Evolutionary conservation across 805 yeast species (phyloP).

Genomic region (Clavispora vitiphila): DNA sequence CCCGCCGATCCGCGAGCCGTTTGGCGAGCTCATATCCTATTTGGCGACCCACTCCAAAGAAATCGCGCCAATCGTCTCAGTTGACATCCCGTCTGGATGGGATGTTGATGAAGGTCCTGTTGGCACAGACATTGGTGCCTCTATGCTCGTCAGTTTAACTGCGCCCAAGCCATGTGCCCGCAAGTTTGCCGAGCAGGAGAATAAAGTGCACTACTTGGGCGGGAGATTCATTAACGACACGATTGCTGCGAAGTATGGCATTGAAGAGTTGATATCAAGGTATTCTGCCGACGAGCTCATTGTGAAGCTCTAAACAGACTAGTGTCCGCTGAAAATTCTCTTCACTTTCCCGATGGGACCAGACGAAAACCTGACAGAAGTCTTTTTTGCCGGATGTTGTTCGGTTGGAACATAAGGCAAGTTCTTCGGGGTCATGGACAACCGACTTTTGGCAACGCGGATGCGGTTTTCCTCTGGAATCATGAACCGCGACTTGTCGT

Average conservation of each 20-base stretch:
- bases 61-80: slow-evolving; percentile 64
- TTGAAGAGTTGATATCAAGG: slow-evolving; percentile 40
- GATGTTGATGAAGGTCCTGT: slow-evolving; percentile 76
- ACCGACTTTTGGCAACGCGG: background rate
- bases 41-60: slow-evolving; percentile 30
- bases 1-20: slow-evolving; percentile 84
- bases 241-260: slow-evolving; percentile 69
- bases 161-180: slow-evolving; percentile 90
- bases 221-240: slow-evolving; percentile 73
- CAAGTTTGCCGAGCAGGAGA: slow-evolving; percentile 28
- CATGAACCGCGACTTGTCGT: slow-evolving; percentile 16
- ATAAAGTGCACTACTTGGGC: slow-evolving; percentile 70
- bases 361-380: background rate
- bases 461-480: slow-evolving; percentile 8
- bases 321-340: background rate
- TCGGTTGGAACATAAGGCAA: background rate
- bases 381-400: background rate
- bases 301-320: slow-evolving; percentile 21
- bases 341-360: background rate
- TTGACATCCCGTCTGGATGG: slow-evolving; percentile 97
- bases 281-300: slow-evolving; percentile 33
- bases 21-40: slow-evolving; percentile 37
- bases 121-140: slow-evolving; percentile 48
- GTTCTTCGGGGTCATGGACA: background rate
- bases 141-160: slow-evolving; percentile 73